Percentiles rank a stretch among this genome's conserved stretches.
Conservation (phyloP, 1,284 basidiomycete species). For the Singerocomus rubriflavus region DNA sequence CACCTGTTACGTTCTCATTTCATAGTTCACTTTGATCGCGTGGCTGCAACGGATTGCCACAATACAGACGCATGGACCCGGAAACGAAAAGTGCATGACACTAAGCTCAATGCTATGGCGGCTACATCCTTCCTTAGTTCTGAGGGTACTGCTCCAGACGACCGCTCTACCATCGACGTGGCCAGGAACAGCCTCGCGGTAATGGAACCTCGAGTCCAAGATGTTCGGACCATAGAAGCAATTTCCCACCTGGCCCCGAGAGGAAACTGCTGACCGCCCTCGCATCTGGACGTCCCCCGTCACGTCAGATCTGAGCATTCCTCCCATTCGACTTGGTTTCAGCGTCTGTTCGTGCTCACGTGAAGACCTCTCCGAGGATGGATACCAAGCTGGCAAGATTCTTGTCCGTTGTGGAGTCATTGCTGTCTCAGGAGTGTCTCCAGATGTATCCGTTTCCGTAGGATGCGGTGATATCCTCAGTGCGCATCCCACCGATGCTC, state of each 20-base stretch:
- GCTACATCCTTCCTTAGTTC: conserved; percentile 12
- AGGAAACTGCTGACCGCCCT: background rate
- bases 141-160: conserved; percentile 2
- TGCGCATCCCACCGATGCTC: background rate
- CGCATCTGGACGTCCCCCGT: conserved; percentile 4
- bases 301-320: background rate
- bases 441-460: background rate
- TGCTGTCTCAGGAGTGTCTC: conserved; percentile 1
- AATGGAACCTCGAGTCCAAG: conserved; percentile 12
- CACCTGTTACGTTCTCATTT: conserved; percentile 9
- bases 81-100: conserved; percentile 12
- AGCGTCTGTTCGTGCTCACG: background rate
- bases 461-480: background rate
- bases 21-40: conserved; percentile 16
- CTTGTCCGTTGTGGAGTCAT: conserved; percentile 26
- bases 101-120: conserved; percentile 7
- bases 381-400: conserved; percentile 23
- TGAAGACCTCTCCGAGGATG: conserved; percentile 19
- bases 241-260: background rate
- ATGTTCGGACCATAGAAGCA: conserved; percentile 1
- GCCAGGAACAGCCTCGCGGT: background rate
- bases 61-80: conserved; percentile 26
- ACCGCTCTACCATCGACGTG: conserved; percentile 1
- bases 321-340: background rate
- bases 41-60: conserved; percentile 26